Evolutionary conservation across 1,139 yeast species (phyloP).

Genomic region (Kodamaea anthophila): DNA sequence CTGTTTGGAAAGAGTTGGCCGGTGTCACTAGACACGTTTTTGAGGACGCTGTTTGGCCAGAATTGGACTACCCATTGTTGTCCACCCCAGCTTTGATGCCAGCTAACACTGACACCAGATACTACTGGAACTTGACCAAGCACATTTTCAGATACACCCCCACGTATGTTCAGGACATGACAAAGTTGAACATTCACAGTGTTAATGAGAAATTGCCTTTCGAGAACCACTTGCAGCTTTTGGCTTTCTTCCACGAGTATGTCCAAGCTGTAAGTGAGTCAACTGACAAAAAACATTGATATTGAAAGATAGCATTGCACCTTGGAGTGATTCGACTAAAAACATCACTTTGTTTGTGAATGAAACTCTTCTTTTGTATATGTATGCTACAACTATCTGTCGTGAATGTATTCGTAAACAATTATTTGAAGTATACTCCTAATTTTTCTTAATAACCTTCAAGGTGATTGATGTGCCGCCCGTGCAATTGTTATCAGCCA

Average conservation of each 20-base stretch:
- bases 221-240: conserved; percentile 35
- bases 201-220: conserved; percentile 35
- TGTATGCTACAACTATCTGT: no score
- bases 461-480: conserved; percentile 23
- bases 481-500: conserved; percentile 19
- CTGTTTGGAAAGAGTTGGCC: conserved; percentile 36
- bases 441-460: conserved; percentile 11
- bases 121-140: conserved; percentile 68
- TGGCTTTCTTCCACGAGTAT: conserved; percentile 37
- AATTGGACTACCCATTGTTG: conserved; percentile 37
- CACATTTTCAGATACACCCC: conserved; percentile 68
- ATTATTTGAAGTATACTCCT: no score
- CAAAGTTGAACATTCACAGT: conserved; percentile 27
- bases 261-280: conserved; percentile 18
- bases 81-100: conserved; percentile 64
- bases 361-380: neutral
- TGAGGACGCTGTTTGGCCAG: conserved; percentile 35
- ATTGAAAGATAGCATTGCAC: no score
- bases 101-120: conserved; percentile 81
- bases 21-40: conserved; percentile 40
- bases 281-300: conserved; percentile 1
- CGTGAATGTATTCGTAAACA: no score
- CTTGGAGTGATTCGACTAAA: no score
- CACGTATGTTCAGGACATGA: conserved; percentile 17
- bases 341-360: neutral